Evolutionary conservation across 2,329 filamentous ascomycete species (phyloP).

Genomic region (Exophiala sideris): DNA sequence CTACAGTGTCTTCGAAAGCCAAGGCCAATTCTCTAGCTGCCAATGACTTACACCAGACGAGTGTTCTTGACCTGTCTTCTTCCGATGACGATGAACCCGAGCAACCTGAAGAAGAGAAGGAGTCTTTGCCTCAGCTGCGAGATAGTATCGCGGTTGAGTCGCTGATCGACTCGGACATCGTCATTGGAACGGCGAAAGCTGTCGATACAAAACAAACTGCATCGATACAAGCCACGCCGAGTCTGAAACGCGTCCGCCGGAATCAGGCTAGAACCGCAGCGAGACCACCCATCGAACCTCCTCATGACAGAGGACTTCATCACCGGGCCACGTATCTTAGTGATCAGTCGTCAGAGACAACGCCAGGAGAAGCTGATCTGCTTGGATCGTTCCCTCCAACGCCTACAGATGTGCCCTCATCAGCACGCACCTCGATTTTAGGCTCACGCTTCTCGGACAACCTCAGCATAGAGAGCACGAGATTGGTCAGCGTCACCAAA

Average conservation of each 20-base stretch:
- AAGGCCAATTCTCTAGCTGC: conserved; percentile 22
- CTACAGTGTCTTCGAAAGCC: conserved; percentile 6
- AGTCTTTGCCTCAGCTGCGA: conserved; percentile 27
- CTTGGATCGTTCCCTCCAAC: conserved; percentile 23
- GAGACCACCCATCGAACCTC: conserved; percentile 1
- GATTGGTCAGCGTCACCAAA: conserved; percentile 52
- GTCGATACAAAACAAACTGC: conserved; percentile 32
- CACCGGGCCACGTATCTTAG: conserved; percentile 18
- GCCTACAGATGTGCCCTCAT: conserved; percentile 14
- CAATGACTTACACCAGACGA: conserved; percentile 43
- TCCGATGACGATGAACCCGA: conserved; percentile 42
- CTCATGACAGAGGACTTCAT: neutral
- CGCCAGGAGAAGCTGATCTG: conserved; percentile 17
- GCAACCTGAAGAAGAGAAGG: conserved; percentile 8
- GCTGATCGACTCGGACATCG: conserved; percentile 37
- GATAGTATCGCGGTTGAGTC: conserved; percentile 41
- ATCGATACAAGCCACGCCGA: conserved; percentile 12
- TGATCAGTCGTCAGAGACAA: conserved; percentile 15
- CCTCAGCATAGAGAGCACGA: conserved; percentile 35
- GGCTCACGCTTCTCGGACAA: conserved; percentile 22
- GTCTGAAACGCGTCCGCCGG: conserved; percentile 8
- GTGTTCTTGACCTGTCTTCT: conserved; percentile 49
- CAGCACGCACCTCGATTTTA: conserved; percentile 17
- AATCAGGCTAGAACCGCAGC: conserved; percentile 20
- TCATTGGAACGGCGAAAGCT: conserved; percentile 42